A percentile compares a stretch with the other conserved stretches of the same genome.
phyloP scores from a whole-genome alignment of 208 protist genomes.

The Crithidia brevicula region DNA sequence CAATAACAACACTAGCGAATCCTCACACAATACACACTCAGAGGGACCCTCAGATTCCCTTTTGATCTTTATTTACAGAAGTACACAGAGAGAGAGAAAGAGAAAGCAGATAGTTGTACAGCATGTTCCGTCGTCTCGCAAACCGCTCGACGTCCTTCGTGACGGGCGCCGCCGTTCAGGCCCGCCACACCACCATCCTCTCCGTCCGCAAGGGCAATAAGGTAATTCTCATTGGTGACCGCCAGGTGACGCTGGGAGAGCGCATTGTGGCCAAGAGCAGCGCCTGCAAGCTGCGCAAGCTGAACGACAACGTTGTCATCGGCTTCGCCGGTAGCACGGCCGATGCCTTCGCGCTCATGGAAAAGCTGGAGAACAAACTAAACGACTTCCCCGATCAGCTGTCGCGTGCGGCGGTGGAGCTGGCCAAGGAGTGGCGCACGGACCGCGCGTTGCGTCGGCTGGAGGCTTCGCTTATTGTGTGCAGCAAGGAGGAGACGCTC shows the following conservation, averaged over 20 bases:
- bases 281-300: slow-evolving; percentile 82
- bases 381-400: slow-evolving; percentile 94
- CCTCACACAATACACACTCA: no score
- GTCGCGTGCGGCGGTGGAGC: slow-evolving; percentile 92
- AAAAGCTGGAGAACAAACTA: slow-evolving; percentile 94
- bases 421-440: slow-evolving; percentile 96
- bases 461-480: slow-evolving; percentile 95
- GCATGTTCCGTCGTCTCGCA: slow-evolving; percentile 53
- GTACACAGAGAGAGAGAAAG: background rate
- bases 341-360: slow-evolving; percentile 96
- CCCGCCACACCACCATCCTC: slow-evolving; percentile 93
- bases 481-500: slow-evolving; percentile 87
- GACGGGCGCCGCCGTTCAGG: slow-evolving; percentile 45
- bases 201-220: slow-evolving; percentile 92
- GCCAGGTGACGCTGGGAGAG: slow-evolving; percentile 95
- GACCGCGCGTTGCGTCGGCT: slow-evolving; percentile 94
- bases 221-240: slow-evolving; percentile 94
- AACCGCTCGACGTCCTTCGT: slow-evolving; percentile 46
- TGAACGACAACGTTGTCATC: slow-evolving; percentile 85
- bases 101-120: background rate
- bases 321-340: slow-evolving; percentile 95
- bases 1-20: no score
- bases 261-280: slow-evolving; percentile 91
- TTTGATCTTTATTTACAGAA: slow-evolving; percentile 1
- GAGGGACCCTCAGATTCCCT: no score